Evolutionary conservation across 2,329 filamentous ascomycete genomes (phyloP).

Genomic region (Trichophaea hybrida): DNA sequence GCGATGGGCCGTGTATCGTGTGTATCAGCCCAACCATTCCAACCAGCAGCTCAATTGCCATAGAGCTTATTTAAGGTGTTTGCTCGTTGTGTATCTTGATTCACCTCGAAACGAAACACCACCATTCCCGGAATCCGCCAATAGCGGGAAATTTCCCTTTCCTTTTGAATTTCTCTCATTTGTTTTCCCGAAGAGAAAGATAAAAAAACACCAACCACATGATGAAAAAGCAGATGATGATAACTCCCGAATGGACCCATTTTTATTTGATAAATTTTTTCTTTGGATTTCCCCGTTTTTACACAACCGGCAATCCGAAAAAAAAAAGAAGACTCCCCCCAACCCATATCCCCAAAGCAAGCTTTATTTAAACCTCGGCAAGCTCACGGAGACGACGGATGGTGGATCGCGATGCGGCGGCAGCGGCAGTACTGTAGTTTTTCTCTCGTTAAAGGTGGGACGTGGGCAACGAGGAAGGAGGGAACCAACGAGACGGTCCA

Average conservation of each 20-base stretch:
- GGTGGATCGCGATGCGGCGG: conserved; percentile 86
- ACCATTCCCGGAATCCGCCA: no score
- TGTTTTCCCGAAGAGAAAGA: neutral
- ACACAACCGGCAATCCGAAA: neutral
- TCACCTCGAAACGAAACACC: no score
- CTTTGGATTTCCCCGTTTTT: neutral
- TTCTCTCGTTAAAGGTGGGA: neutral
- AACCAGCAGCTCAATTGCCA: no score
- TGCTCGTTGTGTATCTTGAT: no score
- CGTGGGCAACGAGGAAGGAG: neutral
- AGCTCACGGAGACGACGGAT: conserved; percentile 96
- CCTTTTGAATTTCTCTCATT: no score
- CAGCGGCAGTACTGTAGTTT: conserved; percentile 66
- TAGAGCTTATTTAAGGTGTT: no score
- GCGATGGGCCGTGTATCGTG: no score
- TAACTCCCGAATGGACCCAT: neutral
- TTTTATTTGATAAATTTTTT: neutral
- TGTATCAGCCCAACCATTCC: no score
- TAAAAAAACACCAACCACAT: neutral
- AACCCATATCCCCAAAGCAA: neutral
- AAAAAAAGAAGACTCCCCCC: neutral
- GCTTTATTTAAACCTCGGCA: conserved; percentile 67
- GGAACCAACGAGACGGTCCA: conserved; percentile 87
- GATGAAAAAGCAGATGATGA: no score
- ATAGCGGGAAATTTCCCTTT: no score